phyloP scores from a whole-genome alignment of 2,329 filamentous ascomycete species.

The Trichoderma sp. region DNA sequence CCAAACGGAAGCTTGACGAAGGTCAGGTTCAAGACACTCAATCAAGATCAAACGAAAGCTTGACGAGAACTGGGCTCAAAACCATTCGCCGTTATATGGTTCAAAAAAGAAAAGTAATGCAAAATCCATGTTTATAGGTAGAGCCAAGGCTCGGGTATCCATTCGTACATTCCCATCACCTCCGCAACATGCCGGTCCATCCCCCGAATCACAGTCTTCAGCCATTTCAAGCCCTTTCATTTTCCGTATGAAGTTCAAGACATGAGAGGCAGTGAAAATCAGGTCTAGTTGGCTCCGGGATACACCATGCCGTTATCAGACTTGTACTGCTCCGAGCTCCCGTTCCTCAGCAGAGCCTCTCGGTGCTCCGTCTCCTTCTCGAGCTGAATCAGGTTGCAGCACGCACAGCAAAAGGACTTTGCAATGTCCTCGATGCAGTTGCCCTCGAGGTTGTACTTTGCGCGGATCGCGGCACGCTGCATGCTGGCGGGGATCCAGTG shows the following conservation, averaged over 20 bases:
- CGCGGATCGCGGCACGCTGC: slow-evolving; percentile 50
- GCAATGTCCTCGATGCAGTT: slow-evolving; percentile 48
- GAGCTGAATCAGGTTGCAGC: slow-evolving; percentile 50
- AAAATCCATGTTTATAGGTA: neutral
- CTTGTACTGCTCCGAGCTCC: slow-evolving; percentile 32
- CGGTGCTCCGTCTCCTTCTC: slow-evolving; percentile 51
- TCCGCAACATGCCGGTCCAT: slow-evolving; percentile 2
- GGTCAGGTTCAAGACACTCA: too few species aligned
- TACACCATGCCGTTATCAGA: slow-evolving; percentile 32
- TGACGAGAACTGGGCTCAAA: too few species aligned
- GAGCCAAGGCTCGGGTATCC: slow-evolving; percentile 7
- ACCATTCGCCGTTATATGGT: too few species aligned
- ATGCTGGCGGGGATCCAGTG: slow-evolving; percentile 49
- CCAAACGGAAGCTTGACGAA: too few species aligned
- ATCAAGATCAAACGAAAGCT: too few species aligned
- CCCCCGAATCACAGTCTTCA: neutral
- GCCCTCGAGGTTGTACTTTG: slow-evolving; percentile 50
- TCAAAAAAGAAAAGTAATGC: neutral
- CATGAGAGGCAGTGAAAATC: neutral
- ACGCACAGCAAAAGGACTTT: slow-evolving; percentile 49
- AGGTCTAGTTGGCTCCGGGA: slow-evolving; percentile 14
- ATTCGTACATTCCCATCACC: slow-evolving; percentile 3
- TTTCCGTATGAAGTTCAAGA: neutral
- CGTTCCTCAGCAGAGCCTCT: slow-evolving; percentile 35
- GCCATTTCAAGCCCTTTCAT: neutral